A percentile compares a stretch with the other conserved stretches of the same genome.
Conservation (phyloP, 2,329 filamentous ascomycete genomes). For the Paracoccidioides lutzii region DNA sequence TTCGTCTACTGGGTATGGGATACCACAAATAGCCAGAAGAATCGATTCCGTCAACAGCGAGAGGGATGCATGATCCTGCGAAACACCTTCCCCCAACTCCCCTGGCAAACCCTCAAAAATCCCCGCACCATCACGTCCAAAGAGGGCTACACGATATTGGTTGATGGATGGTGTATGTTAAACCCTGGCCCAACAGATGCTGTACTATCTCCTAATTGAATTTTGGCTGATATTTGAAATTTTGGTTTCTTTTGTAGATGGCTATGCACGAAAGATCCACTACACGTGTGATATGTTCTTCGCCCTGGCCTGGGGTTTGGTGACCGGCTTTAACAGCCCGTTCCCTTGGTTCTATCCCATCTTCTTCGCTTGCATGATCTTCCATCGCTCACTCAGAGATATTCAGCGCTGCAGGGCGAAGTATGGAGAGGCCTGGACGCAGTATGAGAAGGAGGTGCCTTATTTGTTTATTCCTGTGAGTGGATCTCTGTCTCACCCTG, state of each 20-base stretch:
- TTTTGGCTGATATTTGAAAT: constrained; percentile 11
- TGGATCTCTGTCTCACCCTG: constrained; percentile 2
- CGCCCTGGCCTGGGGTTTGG: constrained; percentile 63
- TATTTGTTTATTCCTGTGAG: constrained; percentile 70
- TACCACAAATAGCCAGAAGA: constrained; percentile 86
- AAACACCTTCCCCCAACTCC: constrained; percentile 79
- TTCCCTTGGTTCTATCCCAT: constrained; percentile 84
- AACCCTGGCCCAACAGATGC: background rate
- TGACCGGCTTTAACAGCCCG: constrained; percentile 66
- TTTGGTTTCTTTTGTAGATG: constrained; percentile 33
- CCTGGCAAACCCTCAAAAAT: constrained; percentile 72
- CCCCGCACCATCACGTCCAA: constrained; percentile 63
- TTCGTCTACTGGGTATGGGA: constrained; percentile 89
- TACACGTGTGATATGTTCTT: constrained; percentile 74
- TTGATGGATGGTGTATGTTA: constrained; percentile 67
- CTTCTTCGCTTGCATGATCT: constrained; percentile 70
- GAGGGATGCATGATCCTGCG: constrained; percentile 50
- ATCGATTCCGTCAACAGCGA: constrained; percentile 72
- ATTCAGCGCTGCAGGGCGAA: constrained; percentile 62
- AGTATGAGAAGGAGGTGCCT: constrained; percentile 69
- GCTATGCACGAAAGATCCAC: constrained; percentile 64
- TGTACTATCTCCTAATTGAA: background rate
- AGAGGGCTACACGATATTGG: constrained; percentile 62
- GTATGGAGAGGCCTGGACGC: constrained; percentile 69
- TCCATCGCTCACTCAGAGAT: constrained; percentile 63